Evolutionary conservation across 768 basidiomycete species (phyloP).

Genomic region (Leucogyrophana mollusca): DNA sequence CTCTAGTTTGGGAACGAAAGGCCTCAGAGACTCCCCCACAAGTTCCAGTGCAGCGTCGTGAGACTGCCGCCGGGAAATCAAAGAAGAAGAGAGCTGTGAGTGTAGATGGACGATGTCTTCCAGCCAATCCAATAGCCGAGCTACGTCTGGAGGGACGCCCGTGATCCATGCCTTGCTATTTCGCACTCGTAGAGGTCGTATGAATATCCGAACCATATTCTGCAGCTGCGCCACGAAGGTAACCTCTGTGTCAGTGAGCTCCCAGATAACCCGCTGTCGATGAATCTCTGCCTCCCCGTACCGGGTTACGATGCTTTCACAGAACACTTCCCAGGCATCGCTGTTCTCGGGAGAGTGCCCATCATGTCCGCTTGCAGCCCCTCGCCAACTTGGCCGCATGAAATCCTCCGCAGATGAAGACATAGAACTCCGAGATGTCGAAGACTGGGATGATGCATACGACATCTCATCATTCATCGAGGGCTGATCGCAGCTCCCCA

Average conservation of each 20-base stretch:
- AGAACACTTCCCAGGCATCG: constrained; percentile 20
- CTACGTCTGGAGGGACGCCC: constrained; percentile 70
- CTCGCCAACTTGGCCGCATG: constrained; percentile 18
- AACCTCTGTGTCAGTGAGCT: constrained; percentile 68
- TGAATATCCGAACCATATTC: constrained; percentile 67
- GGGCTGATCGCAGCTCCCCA: no score
- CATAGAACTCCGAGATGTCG: constrained; percentile 11
- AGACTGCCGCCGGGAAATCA: constrained; percentile 41
- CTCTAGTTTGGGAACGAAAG: constrained; percentile 67
- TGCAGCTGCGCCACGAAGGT: constrained; percentile 65
- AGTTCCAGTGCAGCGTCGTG: constrained; percentile 46
- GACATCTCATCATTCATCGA: no score
- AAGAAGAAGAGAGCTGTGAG: constrained; percentile 50
- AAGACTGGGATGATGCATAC: constrained; percentile 9
- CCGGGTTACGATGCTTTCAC: constrained; percentile 19
- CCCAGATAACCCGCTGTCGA: constrained; percentile 67
- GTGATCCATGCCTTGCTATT: constrained; percentile 74
- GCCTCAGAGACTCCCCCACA: constrained; percentile 57
- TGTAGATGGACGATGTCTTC: constrained; percentile 86
- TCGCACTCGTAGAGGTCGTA: constrained; percentile 73
- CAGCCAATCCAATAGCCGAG: constrained; percentile 81
- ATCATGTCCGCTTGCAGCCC: constrained; percentile 8
- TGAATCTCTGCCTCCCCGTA: constrained; percentile 53
- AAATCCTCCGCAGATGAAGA: constrained; percentile 23
- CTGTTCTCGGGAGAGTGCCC: constrained; percentile 6